These are phyloP conservation scores for Amylocystis lapponica DNA, from an alignment of 768 basidiomycete species.

Conservation along the genomic window DNA sequence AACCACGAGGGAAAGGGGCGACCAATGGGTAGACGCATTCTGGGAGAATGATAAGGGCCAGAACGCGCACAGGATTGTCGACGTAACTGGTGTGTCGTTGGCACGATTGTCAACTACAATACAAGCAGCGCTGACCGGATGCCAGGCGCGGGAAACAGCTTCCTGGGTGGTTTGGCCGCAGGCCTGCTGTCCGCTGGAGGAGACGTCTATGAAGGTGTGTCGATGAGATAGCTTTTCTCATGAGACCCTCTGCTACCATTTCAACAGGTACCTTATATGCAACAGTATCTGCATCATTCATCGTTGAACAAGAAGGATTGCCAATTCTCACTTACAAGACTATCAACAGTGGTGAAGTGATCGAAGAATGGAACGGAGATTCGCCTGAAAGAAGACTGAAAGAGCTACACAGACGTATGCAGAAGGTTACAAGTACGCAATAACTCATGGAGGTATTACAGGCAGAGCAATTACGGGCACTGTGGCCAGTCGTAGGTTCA, in stretches of 20 bases:
- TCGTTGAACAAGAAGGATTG: slow-evolving; percentile 77
- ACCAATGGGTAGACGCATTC: slow-evolving; percentile 69
- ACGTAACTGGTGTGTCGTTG: slow-evolving; percentile 64
- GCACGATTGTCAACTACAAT: too few relatives aligned
- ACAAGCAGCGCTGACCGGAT: not conserved
- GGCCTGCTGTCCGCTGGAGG: slow-evolving; percentile 52
- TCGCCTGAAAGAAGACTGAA: slow-evolving; percentile 52
- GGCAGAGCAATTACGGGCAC: slow-evolving; percentile 4
- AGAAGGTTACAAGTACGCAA: slow-evolving; percentile 15
- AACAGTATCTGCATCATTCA: slow-evolving; percentile 75
- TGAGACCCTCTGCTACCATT: slow-evolving; percentile 4
- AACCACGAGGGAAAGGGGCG: slow-evolving; percentile 34
- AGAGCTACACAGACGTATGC: slow-evolving; percentile 21
- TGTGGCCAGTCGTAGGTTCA: slow-evolving; percentile 10
- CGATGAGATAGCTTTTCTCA: slow-evolving; percentile 1
- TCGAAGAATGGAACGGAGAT: slow-evolving; percentile 68
- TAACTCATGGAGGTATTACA: slow-evolving; percentile 20
- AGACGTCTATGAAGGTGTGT: slow-evolving; percentile 62
- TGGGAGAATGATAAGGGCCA: slow-evolving; percentile 44
- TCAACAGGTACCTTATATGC: slow-evolving; percentile 67
- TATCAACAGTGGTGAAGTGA: slow-evolving; percentile 12
- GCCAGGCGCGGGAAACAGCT: slow-evolving; percentile 85
- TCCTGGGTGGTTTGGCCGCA: slow-evolving; percentile 79
- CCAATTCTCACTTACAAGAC: slow-evolving; percentile 40
- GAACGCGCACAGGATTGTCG: slow-evolving; percentile 60